Evolutionary conservation across 257 asterid species (phyloP).

Genomic region (Paraleonurus japonicus): DNA sequence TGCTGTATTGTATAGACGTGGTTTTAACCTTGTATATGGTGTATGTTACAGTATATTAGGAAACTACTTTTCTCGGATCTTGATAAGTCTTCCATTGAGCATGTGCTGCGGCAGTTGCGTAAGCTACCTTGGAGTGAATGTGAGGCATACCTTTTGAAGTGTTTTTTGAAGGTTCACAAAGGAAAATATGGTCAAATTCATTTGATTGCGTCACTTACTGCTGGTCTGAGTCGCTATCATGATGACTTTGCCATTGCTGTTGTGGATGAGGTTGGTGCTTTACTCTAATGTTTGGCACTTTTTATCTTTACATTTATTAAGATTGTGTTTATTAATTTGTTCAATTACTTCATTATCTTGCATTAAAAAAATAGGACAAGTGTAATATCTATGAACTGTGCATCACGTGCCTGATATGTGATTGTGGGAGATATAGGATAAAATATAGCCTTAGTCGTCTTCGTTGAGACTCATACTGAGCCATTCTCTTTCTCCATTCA

Average conservation of each 20-base stretch:
- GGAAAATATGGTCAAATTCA: conserved; percentile 98
- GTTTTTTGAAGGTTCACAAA: conserved; percentile 95
- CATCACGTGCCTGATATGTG: background rate
- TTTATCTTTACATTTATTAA: background rate
- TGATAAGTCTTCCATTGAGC: conserved; percentile 89
- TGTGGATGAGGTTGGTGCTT: conserved; percentile 86
- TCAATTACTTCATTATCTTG: background rate
- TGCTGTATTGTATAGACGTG: conserved; percentile 11
- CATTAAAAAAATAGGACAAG: background rate
- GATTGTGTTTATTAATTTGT: conserved; percentile 11
- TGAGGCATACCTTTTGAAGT: conserved; percentile 78
- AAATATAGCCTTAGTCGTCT: background rate
- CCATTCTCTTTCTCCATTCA: conserved; percentile 32
- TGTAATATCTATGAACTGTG: background rate
- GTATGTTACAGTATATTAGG: conserved; percentile 76
- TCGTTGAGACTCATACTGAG: conserved; percentile 22
- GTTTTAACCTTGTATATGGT: conserved; percentile 24
- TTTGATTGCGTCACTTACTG: conserved; percentile 95
- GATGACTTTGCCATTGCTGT: conserved; percentile 90
- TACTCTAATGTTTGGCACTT: conserved; percentile 7
- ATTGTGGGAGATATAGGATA: conserved; percentile 20
- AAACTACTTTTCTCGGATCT: conserved; percentile 96
- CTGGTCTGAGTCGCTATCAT: conserved; percentile 94
- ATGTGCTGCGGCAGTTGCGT: conserved; percentile 87
- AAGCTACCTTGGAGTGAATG: conserved; percentile 98